Conservation (phyloP, 2,329 filamentous ascomycete species). For the Cryoendolithus antarcticus region DNA sequence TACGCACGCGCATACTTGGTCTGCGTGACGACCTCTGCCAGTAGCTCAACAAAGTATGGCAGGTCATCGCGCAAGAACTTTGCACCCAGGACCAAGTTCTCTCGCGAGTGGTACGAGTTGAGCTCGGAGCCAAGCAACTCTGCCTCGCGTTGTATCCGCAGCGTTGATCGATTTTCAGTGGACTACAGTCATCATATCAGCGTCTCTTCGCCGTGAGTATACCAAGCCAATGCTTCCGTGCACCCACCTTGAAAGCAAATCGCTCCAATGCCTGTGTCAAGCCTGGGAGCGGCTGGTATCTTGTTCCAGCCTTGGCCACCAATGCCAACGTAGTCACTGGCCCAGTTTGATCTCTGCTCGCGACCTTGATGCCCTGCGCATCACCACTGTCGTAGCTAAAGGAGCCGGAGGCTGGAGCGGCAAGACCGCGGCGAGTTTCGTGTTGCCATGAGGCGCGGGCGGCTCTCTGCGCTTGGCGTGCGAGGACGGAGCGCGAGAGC, state of each 20-base stretch:
- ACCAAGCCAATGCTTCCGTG: no score
- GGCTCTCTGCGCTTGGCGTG: constrained; percentile 51
- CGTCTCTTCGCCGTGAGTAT: neutral
- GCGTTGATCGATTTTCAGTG: constrained; percentile 74
- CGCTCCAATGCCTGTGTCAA: constrained; percentile 82
- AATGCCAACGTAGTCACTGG: constrained; percentile 84
- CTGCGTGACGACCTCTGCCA: constrained; percentile 78
- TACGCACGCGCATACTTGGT: constrained; percentile 66
- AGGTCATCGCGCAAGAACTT: constrained; percentile 93
- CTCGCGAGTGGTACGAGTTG: constrained; percentile 75
- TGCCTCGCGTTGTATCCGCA: constrained; percentile 88
- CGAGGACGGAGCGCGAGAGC: constrained; percentile 55
- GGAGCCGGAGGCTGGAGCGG: constrained; percentile 57
- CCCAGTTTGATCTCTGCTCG: constrained; percentile 76
- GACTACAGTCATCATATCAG: constrained; percentile 40
- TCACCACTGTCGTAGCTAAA: constrained; percentile 83
- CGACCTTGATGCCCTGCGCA: constrained; percentile 79
- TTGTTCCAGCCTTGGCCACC: constrained; percentile 85
- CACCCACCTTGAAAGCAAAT: constrained; percentile 87
- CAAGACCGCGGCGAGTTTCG: constrained; percentile 48
- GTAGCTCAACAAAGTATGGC: constrained; percentile 91
- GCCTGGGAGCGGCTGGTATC: constrained; percentile 82
- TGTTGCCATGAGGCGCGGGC: constrained; percentile 49
- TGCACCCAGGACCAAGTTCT: constrained; percentile 83
- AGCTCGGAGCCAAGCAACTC: constrained; percentile 92